Conservation (phyloP, 2,329 filamentous ascomycete species). For the Fusarium marasasianum region DNA sequence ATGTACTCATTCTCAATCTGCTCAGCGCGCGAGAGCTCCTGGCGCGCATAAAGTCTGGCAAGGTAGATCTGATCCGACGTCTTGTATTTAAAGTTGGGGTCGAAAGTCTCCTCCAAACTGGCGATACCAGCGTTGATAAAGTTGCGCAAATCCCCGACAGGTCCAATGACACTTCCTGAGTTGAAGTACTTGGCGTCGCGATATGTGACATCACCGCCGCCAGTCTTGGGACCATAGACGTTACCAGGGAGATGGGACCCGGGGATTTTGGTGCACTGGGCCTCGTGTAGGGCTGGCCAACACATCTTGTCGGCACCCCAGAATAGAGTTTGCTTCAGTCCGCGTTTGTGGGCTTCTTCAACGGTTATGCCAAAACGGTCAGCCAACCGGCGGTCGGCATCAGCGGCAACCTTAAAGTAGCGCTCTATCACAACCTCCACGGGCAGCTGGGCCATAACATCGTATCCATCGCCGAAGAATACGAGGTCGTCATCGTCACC, state of each 20-base stretch:
- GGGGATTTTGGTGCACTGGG: constrained; percentile 54
- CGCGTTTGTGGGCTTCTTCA: constrained; percentile 43
- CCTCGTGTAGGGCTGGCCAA: constrained; percentile 39
- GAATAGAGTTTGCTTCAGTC: constrained; percentile 52
- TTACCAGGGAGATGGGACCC: constrained; percentile 44
- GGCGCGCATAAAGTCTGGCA: constrained; percentile 53
- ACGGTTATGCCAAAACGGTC: constrained; percentile 57
- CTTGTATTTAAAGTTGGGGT: constrained; percentile 44
- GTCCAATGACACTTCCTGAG: constrained; percentile 58
- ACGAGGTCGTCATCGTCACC: constrained; percentile 65
- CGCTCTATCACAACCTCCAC: constrained; percentile 69
- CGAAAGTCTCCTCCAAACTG: constrained; percentile 48
- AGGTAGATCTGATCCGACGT: constrained; percentile 49
- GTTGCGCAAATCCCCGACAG: constrained; percentile 44
- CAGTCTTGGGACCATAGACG: constrained; percentile 50
- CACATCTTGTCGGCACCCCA: constrained; percentile 56
- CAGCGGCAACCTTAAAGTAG: constrained; percentile 65
- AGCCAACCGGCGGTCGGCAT: constrained; percentile 61
- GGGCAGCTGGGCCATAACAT: constrained; percentile 73
- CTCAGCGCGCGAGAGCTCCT: constrained; percentile 52
- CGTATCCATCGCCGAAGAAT: constrained; percentile 70
- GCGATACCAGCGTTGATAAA: constrained; percentile 42
- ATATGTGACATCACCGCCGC: constrained; percentile 44
- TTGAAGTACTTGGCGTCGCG: constrained; percentile 55
- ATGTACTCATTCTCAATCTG: constrained; percentile 32